Evolutionary conservation across 2,329 filamentous ascomycete species (phyloP).

Genomic region (Neospermospora avenae): DNA sequence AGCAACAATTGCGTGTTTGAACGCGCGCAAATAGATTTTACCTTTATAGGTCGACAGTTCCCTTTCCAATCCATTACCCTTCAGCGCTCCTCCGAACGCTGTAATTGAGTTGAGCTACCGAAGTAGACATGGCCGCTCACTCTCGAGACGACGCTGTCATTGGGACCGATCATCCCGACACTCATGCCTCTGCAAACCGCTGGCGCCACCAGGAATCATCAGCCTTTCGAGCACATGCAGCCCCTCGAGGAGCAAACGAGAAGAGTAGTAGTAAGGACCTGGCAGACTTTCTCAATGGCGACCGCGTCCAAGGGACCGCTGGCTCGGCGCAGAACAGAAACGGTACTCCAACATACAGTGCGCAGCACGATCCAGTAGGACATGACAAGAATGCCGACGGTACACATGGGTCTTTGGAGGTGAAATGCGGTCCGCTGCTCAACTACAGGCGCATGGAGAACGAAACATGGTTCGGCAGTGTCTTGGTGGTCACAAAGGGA

Average conservation of each 20-base stretch:
- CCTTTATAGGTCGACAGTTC: background rate
- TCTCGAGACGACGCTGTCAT: constrained; percentile 27
- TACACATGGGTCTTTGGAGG: constrained; percentile 44
- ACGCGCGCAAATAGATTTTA: background rate
- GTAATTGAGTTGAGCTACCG: background rate
- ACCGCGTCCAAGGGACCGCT: constrained; percentile 40
- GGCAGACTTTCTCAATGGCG: constrained; percentile 53
- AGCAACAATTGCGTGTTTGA: background rate
- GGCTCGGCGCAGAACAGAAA: constrained; percentile 21
- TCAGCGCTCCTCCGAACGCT: background rate
- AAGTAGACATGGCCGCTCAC: constrained; percentile 28
- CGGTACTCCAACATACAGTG: background rate
- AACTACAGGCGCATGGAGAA: constrained; percentile 75
- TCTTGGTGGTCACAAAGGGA: constrained; percentile 76
- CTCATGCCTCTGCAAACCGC: constrained; percentile 52
- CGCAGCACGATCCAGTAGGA: constrained; percentile 11
- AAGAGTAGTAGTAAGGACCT: constrained; percentile 48
- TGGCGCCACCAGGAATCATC: constrained; percentile 65
- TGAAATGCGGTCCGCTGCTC: constrained; percentile 69
- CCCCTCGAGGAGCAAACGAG: constrained; percentile 42
- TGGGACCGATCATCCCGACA: constrained; percentile 41
- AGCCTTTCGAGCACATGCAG: constrained; percentile 42
- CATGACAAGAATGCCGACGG: constrained; percentile 8
- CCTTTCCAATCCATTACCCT: background rate
- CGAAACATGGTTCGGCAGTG: constrained; percentile 75